Base-by-base conservation (phyloP, 2,329 filamentous ascomycete species). In the Plenodomus biglobosus region DNA sequence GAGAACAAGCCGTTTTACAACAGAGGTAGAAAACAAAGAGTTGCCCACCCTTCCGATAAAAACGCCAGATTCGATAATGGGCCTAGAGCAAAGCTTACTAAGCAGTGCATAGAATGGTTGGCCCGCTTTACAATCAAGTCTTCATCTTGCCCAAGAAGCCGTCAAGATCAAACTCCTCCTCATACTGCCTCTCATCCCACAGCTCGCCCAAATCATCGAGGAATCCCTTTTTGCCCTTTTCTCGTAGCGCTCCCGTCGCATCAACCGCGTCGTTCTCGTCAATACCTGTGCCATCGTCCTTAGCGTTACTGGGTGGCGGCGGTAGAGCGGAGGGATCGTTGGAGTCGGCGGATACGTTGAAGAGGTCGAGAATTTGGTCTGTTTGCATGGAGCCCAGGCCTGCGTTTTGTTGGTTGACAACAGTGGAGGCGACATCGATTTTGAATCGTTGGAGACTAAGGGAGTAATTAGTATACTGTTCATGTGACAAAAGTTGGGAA, bases 351-450 rank as follows among this genome's bases (percentile, higher is more conserved):
- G 67, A 69, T 7, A 99, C 80, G 62, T 88, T 97, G 79, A 99
- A 99, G 39, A 99, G 82, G 66, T 99, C 94, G 2, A 99, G 82
- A 51, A 99, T 95, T 73, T 99, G 92, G 66, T 97, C 94, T 34
- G 95, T 99, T 72, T 97, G 92, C 94, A 99, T 99, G 13, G 91
- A 95, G 44, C 82, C 87, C 1, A 99, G 76, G 1, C 94, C 94
- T 1, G 94, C 92, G 62, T 99, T 99, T 75, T 99, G 94, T 74
- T 99, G 94, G 71, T 99, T 99, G 58, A 99, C 95, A 5, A 99
- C 94, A 0, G 95, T 99, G 42, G 88, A 95, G 36, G 94, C 95
- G 17, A 99, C 92, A 72, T 99, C 94, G 65, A 99, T 96, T 80
- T 99, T 99, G 85, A 99, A 99, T 42, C 94, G 87, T 83, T 99